Conservation (phyloP, 2,329 filamentous ascomycete genomes). For the Pseudopithomyces maydicus region DNA sequence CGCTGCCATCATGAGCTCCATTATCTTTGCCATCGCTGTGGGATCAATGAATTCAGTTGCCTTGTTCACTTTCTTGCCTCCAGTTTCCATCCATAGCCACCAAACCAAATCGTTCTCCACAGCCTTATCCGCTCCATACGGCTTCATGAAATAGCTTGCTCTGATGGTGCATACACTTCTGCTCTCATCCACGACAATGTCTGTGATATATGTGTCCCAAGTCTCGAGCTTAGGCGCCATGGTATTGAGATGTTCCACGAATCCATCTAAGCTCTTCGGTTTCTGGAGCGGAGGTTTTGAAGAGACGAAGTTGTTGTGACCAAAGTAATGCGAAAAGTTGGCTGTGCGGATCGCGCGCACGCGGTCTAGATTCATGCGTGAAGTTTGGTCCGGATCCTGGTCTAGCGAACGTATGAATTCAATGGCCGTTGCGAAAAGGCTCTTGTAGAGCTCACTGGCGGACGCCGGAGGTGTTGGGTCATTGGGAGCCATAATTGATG, state of each 20-base stretch:
- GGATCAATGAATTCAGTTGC: constrained; percentile 41
- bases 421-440: constrained; percentile 20
- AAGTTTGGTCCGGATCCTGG: constrained; percentile 1
- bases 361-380: constrained; percentile 18
- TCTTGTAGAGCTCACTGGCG: constrained; percentile 15
- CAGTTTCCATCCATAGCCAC: constrained; percentile 32
- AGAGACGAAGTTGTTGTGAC: constrained; percentile 36
- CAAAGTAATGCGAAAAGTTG: constrained; percentile 30
- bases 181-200: constrained; percentile 33
- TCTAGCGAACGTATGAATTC: constrained; percentile 21
- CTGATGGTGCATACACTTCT: constrained; percentile 25
- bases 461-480: constrained; percentile 1
- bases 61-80: constrained; percentile 23
- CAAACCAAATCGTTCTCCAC: constrained; percentile 42
- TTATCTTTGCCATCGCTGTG: constrained; percentile 22
- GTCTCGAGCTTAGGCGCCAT: constrained; percentile 28
- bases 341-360: constrained; percentile 23
- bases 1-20: constrained; percentile 18
- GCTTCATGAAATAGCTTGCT: constrained; percentile 32
- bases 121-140: constrained; percentile 16
- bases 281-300: constrained; percentile 25
- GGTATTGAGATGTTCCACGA: constrained; percentile 22
- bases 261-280: constrained; percentile 19
- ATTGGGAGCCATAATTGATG: background rate
- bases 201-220: constrained; percentile 25